Evolutionary conservation across 164 flowering plant genomes (phyloP), one percentile per base, ranked within the genome.

Genomic region (Sextonia rubra): DNA sequence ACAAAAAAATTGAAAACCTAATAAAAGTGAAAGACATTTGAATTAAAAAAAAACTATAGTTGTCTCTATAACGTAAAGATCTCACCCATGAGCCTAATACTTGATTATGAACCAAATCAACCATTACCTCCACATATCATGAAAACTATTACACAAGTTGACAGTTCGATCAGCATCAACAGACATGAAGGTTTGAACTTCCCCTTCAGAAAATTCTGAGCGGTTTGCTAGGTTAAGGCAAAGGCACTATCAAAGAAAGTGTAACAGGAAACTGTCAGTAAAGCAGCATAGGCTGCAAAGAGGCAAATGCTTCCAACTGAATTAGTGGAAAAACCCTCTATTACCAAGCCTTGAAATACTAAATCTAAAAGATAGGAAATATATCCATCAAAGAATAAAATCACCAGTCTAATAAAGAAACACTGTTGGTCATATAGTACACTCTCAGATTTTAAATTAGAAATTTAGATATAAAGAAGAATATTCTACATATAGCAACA

Each of bases 181-280:
- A n/a, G 99, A 91, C 99, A 95, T 95, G 79, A 89, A 91, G 22
- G 99, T 95, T 79, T 92, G 99, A 77, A 92, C 89, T 84, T 92
- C 97, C 69, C 99, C 99, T 71, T 87, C 90, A n/a, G 99, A 89
- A 83, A 95, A 92, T 71, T 80, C 82, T 71, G 93, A 87, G 69
- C 89, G 83, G 71, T 88, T 91, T 65, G 93, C 96, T 37, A 89
- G 80, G 79, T 80, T 87, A 66, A 90, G 80, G 49, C 66, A 64
- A 27, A 95, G 88, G 76, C 98, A 92, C 99, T 95, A 83, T 22
- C 69, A 55, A 8, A 55, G 64, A 71, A 61, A 52, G 44, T 25
- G 37, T 55, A 44, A 68, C n/a, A 12, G 62, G 55, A 74, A 70
- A 65, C 58, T 47, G 64, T 58, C 58, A 61, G 64, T 61, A 61